Evolutionary conservation across 2,329 filamentous ascomycete species (phyloP).

Genomic region (Samsoniella hepiali): DNA sequence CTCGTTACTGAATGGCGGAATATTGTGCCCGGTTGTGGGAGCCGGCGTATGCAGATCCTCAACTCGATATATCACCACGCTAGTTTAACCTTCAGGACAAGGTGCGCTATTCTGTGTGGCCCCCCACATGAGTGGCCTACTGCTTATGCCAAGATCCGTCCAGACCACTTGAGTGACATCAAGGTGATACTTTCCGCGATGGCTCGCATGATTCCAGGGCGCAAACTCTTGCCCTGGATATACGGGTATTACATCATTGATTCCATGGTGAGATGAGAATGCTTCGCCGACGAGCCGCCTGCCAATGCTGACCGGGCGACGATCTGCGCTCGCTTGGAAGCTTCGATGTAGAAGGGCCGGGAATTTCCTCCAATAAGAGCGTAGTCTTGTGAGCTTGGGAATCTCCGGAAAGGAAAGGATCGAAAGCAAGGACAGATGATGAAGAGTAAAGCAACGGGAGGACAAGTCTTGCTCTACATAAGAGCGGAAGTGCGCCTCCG

Average conservation of each 20-base stretch:
- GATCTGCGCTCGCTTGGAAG: background rate
- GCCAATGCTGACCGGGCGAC: background rate
- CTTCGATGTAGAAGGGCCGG: background rate
- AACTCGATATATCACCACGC: background rate
- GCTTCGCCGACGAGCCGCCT: background rate
- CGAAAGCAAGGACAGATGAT: background rate
- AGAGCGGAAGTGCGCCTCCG: background rate
- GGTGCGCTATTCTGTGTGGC: background rate
- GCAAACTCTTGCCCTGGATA: background rate
- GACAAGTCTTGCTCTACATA: background rate
- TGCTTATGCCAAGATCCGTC: slow-evolving; percentile 12
- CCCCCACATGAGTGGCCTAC: background rate
- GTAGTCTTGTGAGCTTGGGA: background rate
- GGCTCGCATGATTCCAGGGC: background rate
- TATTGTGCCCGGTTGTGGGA: background rate
- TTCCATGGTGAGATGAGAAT: background rate
- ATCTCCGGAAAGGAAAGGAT: background rate
- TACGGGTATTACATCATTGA: background rate
- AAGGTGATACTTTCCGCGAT: background rate
- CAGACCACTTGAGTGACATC: background rate
- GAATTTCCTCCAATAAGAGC: background rate
- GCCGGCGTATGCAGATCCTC: background rate
- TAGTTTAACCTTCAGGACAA: background rate
- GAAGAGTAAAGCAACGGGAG: no score
- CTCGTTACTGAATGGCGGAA: background rate